Evolutionary conservation across 176 grass and related monocot genomes (phyloP), one percentile per base, ranked within the genome.

Genomic region (Otatea glauca): DNA sequence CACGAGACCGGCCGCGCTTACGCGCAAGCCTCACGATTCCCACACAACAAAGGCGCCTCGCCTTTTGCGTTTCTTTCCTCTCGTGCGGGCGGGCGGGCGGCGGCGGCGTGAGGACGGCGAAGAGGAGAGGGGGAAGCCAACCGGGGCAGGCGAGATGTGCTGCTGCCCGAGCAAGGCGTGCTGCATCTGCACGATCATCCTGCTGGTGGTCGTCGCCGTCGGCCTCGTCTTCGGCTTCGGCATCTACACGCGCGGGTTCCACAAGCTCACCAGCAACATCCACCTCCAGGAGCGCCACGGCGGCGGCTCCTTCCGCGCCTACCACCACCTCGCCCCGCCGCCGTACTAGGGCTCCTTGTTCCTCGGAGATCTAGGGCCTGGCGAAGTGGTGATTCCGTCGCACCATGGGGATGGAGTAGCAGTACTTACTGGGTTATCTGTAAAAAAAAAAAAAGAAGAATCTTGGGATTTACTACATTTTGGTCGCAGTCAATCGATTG

Each of bases 181-280:
- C 89, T 94, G 91, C 87, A 64, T 94, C 55, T 97, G 94, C 84
- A 87, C 84, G 51, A 83, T 97, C 53, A 24, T 97, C 75, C 27
- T 94, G 21, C 91, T 94, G 74, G 85, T 92, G 25, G 73, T 94
- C 17, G 15, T 97, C 38, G 81, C 55, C 16, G 73, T 97, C 55
- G 94, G 94, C 13, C 2, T 97, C 82, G 89, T 97, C 78, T 97
- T 97, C 80, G 94, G 94, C 70, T 93, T 97, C 73, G 94, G 94
- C 74, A 16, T 96, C 78, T 96, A 93, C 86, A 81, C 91, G 63
- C 80, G 83, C 68, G 94, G 94, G 41, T 96, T 93, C 85, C 94
- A 94, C 89, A 94, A 94, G 82, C 48, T 97, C 81, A 86, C 90
- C 84, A 20, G 70, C 83, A 66, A 7, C 81, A 70, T 84, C 82